Percentiles rank a stretch among this genome's conserved stretches.
phyloP scores from a whole-genome alignment of 345 rosid genomes.

The Populus tremula region DNA sequence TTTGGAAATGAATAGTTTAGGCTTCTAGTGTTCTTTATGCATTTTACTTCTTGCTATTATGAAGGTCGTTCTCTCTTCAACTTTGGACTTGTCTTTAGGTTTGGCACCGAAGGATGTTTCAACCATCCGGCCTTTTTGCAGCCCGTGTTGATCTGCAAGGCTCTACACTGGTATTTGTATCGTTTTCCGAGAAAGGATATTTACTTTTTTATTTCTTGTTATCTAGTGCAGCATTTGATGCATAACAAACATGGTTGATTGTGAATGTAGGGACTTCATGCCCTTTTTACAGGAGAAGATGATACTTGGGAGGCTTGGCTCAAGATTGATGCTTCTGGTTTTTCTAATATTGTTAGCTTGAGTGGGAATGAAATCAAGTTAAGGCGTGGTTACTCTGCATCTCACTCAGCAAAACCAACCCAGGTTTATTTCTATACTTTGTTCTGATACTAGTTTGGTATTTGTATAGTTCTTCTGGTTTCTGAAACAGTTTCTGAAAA shows the following conservation, averaged over 20 bases:
- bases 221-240: constrained; percentile 8
- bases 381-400: constrained; percentile 85
- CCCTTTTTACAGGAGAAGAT: constrained; percentile 91
- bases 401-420: constrained; percentile 67
- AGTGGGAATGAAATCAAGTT: constrained; percentile 73
- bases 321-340: constrained; percentile 72
- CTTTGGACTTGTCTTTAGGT: constrained; percentile 48
- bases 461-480: not conserved
- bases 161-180: constrained; percentile 57
- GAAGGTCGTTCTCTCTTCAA: not conserved
- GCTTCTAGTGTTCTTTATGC: not conserved
- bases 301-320: constrained; percentile 98
- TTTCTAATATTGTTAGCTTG: constrained; percentile 60
- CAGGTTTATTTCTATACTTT: constrained; percentile 51
- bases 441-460: not conserved
- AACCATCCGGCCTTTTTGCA: constrained; percentile 92
- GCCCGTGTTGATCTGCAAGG: constrained; percentile 95
- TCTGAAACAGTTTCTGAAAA: not conserved
- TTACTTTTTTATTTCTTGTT: constrained; percentile 6
- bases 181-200: constrained; percentile 9
- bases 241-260: constrained; percentile 13
- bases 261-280: constrained; percentile 76
- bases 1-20: constrained; percentile 1
- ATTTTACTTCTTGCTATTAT: not conserved
- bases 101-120: constrained; percentile 94